Percentiles rank a stretch among this genome's conserved stretches.
Conservation (phyloP, 1,284 basidiomycete genomes). For the Cystobasidiaceae sp. region DNA sequence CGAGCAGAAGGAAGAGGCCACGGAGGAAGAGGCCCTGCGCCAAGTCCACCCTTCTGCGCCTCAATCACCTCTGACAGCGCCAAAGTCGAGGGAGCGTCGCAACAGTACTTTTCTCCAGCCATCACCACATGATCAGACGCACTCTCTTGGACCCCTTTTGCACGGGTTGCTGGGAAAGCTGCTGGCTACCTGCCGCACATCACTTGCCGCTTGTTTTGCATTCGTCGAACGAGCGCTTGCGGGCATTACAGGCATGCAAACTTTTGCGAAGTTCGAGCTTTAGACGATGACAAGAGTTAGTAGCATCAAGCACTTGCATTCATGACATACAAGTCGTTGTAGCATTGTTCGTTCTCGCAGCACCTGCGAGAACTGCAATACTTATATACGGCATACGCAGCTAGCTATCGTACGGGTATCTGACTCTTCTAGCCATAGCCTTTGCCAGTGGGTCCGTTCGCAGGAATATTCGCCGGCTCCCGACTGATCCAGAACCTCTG, state of each 20-base stretch:
- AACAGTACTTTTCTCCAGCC: no score
- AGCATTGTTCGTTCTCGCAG: no score
- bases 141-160: conserved; percentile 3
- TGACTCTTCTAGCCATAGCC: not conserved
- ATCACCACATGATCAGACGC: no score
- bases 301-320: not conserved
- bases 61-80: no score
- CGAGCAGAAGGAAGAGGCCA: no score
- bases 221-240: conserved; percentile 19
- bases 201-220: conserved; percentile 21
- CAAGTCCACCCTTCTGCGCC: no score
- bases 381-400: not conserved
- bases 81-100: no score
- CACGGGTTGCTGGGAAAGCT: conserved; percentile 8
- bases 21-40: no score
- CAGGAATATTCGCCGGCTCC: conserved; percentile 1
- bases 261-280: not conserved
- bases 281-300: conserved; percentile 10
- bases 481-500: conserved; percentile 11
- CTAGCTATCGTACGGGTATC: conserved; percentile 3
- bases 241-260: no score
- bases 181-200: conserved; percentile 15
- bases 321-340: no score
- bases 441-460: conserved; percentile 9
- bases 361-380: no score